Evolutionary conservation across 1,284 basidiomycete genomes (phyloP).

Genomic region (Ganoderma meredithae): DNA sequence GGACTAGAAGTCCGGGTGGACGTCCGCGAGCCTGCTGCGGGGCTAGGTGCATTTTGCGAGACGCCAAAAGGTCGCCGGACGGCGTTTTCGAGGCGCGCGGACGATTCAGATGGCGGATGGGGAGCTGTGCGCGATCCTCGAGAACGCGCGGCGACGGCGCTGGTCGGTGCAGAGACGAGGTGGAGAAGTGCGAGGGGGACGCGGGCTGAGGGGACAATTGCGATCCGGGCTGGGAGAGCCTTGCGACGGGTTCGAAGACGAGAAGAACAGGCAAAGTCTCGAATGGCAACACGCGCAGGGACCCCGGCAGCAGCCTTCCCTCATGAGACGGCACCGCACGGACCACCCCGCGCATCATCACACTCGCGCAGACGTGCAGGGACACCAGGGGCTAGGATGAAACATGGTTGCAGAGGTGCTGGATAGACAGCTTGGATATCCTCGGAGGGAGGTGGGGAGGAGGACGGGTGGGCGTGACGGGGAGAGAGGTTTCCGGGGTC

Average conservation of each 20-base stretch:
- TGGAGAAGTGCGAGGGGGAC: constrained; percentile 11
- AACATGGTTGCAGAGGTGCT: not conserved
- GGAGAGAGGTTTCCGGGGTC: constrained; percentile 24
- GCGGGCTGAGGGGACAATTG: constrained; percentile 9
- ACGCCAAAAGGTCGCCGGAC: constrained; percentile 15
- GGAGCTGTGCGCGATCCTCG: not conserved
- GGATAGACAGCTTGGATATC: not conserved
- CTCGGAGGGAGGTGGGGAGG: not conserved
- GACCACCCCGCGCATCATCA: constrained; percentile 26
- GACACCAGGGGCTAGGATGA: not conserved
- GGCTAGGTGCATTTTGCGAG: constrained; percentile 2
- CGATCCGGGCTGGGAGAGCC: constrained; percentile 8
- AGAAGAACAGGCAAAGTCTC: constrained; percentile 31
- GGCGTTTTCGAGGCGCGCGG: not conserved
- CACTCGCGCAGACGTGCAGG: not conserved
- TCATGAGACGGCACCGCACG: constrained; percentile 32
- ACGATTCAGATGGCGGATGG: not conserved
- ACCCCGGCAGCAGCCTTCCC: constrained; percentile 26
- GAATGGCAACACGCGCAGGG: constrained; percentile 36
- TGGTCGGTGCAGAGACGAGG: not conserved
- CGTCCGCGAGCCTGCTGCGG: constrained; percentile 10
- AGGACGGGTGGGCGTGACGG: not conserved
- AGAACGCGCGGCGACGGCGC: constrained; percentile 5
- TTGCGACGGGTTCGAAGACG: constrained; percentile 12
- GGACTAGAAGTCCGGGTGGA: constrained; percentile 1